phyloP scores from a whole-genome alignment of 768 basidiomycete genomes.

The Dacryopinax primogenitus region DNA sequence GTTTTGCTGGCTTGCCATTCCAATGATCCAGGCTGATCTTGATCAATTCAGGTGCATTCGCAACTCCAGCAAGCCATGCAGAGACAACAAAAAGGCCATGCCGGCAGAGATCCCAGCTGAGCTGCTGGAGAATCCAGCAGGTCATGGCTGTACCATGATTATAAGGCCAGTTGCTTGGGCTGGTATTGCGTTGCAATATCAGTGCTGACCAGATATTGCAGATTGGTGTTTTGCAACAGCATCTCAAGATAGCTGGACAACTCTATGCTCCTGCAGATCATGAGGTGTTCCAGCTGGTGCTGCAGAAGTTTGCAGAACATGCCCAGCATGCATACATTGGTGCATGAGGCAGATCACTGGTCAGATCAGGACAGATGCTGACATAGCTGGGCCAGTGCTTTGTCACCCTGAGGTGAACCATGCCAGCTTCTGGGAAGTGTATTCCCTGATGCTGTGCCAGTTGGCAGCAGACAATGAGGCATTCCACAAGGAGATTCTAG shows the following conservation, averaged over 20 bases:
- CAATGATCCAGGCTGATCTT: slow-evolving; percentile 32
- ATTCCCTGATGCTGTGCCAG: background rate
- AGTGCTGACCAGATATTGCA: background rate
- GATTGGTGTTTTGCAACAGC: background rate
- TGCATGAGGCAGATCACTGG: background rate
- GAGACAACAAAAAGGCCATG: slow-evolving; percentile 29
- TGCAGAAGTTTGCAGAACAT: background rate
- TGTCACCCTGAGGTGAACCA: background rate
- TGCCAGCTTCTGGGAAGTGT: background rate
- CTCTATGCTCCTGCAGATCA: background rate
- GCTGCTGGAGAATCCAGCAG: slow-evolving; percentile 25
- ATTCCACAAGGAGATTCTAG: background rate
- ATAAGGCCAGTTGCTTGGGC: slow-evolving; percentile 23
- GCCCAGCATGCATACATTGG: background rate
- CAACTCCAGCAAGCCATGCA: slow-evolving; percentile 22
- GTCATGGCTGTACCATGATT: slow-evolving; percentile 25
- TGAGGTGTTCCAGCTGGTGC: background rate
- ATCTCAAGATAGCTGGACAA: background rate
- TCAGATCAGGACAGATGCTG: background rate
- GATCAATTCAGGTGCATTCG: slow-evolving; percentile 22
- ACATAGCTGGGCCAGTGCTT: background rate
- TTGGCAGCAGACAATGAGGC: background rate
- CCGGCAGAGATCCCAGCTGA: slow-evolving; percentile 32
- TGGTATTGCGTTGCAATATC: background rate
- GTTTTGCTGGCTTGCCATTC: slow-evolving; percentile 34